Conservation (phyloP, 2,329 filamentous ascomycete genomes). For the Aphanocladium album region DNA sequence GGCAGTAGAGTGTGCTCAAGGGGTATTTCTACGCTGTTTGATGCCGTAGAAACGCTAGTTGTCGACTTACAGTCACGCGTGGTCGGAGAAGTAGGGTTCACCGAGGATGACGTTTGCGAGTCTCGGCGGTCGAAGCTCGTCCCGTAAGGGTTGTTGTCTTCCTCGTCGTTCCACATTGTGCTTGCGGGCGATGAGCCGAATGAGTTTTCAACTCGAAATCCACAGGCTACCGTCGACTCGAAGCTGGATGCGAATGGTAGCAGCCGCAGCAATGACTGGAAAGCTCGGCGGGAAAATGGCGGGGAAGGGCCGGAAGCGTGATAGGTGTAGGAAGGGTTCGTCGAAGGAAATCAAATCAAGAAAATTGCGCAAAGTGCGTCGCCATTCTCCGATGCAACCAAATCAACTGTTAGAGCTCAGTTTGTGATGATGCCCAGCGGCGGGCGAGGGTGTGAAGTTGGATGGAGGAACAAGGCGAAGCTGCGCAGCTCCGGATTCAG, state of each 20-base stretch:
- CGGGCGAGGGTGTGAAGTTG: background rate
- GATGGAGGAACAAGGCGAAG: slow-evolving; percentile 6
- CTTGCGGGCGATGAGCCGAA: slow-evolving; percentile 3
- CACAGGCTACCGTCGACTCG: background rate
- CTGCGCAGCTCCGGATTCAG: slow-evolving; percentile 5
- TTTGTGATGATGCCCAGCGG: slow-evolving; percentile 3
- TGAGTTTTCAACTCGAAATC: slow-evolving; percentile 18
- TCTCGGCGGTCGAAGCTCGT: slow-evolving; percentile 84
- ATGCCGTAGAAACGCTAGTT: background rate
- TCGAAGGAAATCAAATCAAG: background rate
- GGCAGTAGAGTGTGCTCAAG: background rate
- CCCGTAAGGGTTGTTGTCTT: slow-evolving; percentile 96
- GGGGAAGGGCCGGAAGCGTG: slow-evolving; percentile 9
- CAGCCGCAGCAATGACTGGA: background rate
- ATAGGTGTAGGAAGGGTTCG: background rate
- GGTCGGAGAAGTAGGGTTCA: slow-evolving; percentile 59
- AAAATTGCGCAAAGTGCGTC: background rate
- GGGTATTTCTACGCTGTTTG: background rate
- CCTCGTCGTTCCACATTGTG: slow-evolving; percentile 88
- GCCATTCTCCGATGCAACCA: slow-evolving; percentile 10
- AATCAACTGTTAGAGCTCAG: background rate
- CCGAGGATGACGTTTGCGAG: slow-evolving; percentile 64
- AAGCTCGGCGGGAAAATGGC: slow-evolving; percentile 12
- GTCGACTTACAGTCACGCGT: slow-evolving; percentile 52
- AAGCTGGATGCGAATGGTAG: background rate